A percentile compares a stretch with the other conserved stretches of the same genome.
Evolutionary conservation across 164 flowering plant genomes (phyloP).

Genomic region (Liquidambar formosana): DNA sequence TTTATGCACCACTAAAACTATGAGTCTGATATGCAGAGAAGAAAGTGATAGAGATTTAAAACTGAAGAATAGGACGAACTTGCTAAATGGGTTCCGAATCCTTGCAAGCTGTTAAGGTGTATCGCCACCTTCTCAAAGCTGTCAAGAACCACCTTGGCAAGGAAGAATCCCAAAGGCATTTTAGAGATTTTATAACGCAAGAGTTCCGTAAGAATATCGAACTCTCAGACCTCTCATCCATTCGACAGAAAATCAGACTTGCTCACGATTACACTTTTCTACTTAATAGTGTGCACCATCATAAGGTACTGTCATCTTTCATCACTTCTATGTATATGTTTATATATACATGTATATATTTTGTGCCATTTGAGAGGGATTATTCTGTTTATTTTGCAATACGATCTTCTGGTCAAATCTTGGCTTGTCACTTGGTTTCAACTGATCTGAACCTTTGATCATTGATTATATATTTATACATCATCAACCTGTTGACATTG

Average conservation of each 20-base stretch:
- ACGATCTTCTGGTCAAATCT: background rate
- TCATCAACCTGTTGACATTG: too few species aligned
- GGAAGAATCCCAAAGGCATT: too few species aligned
- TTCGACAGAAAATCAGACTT: conserved; percentile 56
- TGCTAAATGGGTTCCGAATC: conserved; percentile 7
- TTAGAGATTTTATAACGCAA: too few species aligned
- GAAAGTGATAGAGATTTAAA: background rate
- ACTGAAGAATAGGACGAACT: background rate
- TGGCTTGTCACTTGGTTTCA: background rate
- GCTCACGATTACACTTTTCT: conserved; percentile 69
- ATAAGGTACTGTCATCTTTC: conserved; percentile 51
- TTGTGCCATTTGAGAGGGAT: background rate
- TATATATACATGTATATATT: background rate
- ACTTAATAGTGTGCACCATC: conserved; percentile 87
- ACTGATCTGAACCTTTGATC: background rate
- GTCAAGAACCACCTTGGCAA: conserved; percentile 30
- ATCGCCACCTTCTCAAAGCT: conserved; percentile 62
- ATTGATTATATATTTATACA: too few species aligned
- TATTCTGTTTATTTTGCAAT: background rate
- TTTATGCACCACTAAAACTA: too few species aligned
- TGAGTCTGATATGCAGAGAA: too few species aligned
- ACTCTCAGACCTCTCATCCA: conserved; percentile 26
- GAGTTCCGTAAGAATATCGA: conserved; percentile 52
- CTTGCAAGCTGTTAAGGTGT: conserved; percentile 38
- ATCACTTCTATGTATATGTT: background rate